phyloP scores from a whole-genome alignment of 2,329 filamentous ascomycete genomes.

The Curvularia spicifera region DNA sequence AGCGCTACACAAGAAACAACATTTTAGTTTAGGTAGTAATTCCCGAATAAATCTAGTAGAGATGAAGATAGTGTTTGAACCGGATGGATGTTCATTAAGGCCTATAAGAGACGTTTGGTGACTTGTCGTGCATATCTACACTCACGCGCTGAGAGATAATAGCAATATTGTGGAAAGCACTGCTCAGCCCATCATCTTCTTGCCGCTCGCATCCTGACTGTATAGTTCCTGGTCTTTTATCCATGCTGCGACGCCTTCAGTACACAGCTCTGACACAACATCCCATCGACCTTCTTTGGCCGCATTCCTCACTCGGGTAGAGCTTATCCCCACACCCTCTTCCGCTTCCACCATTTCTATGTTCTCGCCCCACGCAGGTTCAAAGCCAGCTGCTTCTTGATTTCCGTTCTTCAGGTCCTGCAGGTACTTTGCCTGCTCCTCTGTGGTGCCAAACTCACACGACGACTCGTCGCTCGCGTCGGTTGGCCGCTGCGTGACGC shows the following conservation, averaged over 20 bases:
- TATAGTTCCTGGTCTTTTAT: slow-evolving; percentile 66
- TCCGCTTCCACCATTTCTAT: slow-evolving; percentile 66
- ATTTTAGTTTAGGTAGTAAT: background rate
- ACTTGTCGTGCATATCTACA: background rate
- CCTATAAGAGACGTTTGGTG: background rate
- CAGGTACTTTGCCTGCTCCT: slow-evolving; percentile 64
- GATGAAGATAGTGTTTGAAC: background rate
- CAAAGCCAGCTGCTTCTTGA: slow-evolving; percentile 62
- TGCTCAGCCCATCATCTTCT: slow-evolving; percentile 47
- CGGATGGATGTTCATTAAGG: background rate
- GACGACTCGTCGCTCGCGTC: slow-evolving; percentile 49
- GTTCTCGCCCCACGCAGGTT: slow-evolving; percentile 63
- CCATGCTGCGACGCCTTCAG: slow-evolving; percentile 63
- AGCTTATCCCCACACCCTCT: slow-evolving; percentile 58
- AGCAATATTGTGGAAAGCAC: background rate
- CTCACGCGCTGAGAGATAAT: background rate
- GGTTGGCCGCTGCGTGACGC: slow-evolving; percentile 66
- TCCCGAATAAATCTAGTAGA: background rate
- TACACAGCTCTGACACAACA: slow-evolving; percentile 62
- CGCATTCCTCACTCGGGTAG: slow-evolving; percentile 68
- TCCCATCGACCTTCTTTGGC: slow-evolving; percentile 57
- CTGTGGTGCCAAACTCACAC: slow-evolving; percentile 64
- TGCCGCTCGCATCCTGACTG: slow-evolving; percentile 45
- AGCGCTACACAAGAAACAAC: background rate
- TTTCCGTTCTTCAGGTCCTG: slow-evolving; percentile 55